A percentile compares a stretch with the other conserved stretches of the same genome.
phyloP scores from a whole-genome alignment of 1,284 basidiomycete species.

The Cryptococcus deneoformans region DNA sequence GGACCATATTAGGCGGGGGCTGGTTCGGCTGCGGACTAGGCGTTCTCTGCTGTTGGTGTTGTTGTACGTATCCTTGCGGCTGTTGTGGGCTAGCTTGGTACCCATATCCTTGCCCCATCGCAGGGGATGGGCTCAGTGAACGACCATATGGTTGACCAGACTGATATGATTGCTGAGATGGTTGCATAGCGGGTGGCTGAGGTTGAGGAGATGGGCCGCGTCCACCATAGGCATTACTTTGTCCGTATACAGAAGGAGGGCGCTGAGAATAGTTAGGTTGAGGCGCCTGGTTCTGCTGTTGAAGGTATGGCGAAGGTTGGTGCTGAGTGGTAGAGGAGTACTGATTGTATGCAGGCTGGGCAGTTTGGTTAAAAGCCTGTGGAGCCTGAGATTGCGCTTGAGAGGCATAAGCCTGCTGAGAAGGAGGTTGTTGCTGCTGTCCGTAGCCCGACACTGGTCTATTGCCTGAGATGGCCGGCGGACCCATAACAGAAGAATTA shows the following conservation, averaged over 20 bases:
- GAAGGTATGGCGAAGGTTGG: conserved; percentile 6
- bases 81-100: conserved; percentile 7
- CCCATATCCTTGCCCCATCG: conserved; percentile 2
- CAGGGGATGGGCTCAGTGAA: conserved; percentile 18
- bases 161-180: conserved; percentile 15
- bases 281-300: conserved; percentile 3
- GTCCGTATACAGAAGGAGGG: neutral
- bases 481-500: conserved; percentile 5
- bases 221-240: neutral
- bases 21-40: conserved; percentile 43
- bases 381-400: conserved; percentile 26
- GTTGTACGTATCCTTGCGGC: conserved; percentile 6
- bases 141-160: conserved; percentile 10
- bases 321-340: conserved; percentile 1
- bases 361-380: conserved; percentile 12
- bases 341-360: conserved; percentile 16
- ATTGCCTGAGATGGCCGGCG: conserved; percentile 14
- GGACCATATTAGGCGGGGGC: conserved; percentile 39
- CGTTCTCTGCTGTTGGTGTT: conserved; percentile 14
- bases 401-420: conserved; percentile 11
- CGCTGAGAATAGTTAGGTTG: conserved; percentile 3
- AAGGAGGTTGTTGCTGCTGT: conserved; percentile 12
- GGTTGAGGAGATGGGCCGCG: conserved; percentile 7
- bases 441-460: conserved; percentile 23
- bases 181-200: conserved; percentile 8